Conservation (phyloP, 495 filamentous ascomycete species). For the Trichocladium antarcticum region DNA sequence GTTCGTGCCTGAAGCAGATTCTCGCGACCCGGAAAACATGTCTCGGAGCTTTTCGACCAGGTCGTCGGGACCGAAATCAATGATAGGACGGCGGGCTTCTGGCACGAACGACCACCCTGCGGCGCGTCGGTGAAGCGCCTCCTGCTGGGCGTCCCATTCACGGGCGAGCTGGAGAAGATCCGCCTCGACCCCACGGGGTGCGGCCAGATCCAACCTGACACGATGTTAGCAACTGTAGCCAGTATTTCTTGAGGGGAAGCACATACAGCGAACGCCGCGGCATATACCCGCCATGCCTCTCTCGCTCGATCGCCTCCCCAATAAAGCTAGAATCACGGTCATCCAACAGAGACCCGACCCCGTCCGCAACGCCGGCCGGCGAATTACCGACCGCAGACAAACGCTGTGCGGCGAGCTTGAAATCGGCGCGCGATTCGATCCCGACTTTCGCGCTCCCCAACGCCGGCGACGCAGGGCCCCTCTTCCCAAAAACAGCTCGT, state of each 20-base stretch:
- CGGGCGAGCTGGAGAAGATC: conserved; percentile 12
- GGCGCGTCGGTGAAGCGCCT: conserved; percentile 4
- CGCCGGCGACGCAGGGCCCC: not conserved
- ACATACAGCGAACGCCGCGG: conserved; percentile 18
- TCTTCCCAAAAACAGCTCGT: conserved; percentile 1
- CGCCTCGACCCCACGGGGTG: not conserved
- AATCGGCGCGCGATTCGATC: not conserved
- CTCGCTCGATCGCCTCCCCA: conserved; percentile 7
- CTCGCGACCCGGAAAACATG: conserved; percentile 2
- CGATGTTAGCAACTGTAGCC: conserved; percentile 2
- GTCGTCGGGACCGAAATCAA: conserved; percentile 13
- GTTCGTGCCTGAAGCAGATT: not conserved
- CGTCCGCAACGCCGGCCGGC: not conserved
- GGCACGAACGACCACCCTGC: conserved; percentile 6
- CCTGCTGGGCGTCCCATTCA: conserved; percentile 13
- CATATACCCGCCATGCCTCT: conserved; percentile 16
- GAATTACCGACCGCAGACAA: not conserved
- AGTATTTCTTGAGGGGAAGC: not conserved
- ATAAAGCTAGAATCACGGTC: conserved; percentile 8
- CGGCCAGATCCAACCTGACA: conserved; percentile 13
- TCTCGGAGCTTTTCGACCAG: conserved; percentile 3
- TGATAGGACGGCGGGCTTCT: conserved; percentile 6
- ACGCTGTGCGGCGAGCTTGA: conserved; percentile 6
- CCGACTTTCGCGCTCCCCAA: not conserved
- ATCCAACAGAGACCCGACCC: not conserved